Percentiles rank a stretch among this genome's conserved stretches.
These are phyloP conservation scores for Stachybotrys chartarum DNA, from an alignment of 2,329 filamentous ascomycete species.

Conservation along the genomic window DNA sequence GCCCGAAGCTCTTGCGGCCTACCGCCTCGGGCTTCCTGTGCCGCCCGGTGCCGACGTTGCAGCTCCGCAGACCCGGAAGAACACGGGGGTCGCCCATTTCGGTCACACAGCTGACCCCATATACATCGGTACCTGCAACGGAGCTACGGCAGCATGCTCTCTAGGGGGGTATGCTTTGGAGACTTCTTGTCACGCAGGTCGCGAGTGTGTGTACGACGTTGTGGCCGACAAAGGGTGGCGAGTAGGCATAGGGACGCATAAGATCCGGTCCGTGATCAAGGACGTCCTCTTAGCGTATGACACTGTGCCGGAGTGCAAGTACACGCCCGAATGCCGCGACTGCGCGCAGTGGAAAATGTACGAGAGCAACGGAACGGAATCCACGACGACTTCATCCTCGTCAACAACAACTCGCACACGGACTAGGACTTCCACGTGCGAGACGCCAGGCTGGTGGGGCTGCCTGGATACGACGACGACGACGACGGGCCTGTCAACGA, in stretches of 20 bases:
- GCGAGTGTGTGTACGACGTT: conserved; percentile 86
- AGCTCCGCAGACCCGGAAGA: conserved; percentile 61
- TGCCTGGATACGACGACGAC: conserved; percentile 58
- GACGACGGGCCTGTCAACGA: conserved; percentile 22
- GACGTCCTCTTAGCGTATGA: conserved; percentile 84
- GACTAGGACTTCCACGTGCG: conserved; percentile 74
- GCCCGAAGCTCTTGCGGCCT: conserved; percentile 80
- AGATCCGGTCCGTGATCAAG: conserved; percentile 79
- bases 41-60: conserved; percentile 72
- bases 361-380: conserved; percentile 81
- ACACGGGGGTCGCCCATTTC: conserved; percentile 81
- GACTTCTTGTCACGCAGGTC: conserved; percentile 82
- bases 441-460: conserved; percentile 91
- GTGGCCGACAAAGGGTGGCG: conserved; percentile 89
- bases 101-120: conserved; percentile 95
- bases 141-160: conserved; percentile 80
- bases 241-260: conserved; percentile 84
- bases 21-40: conserved; percentile 74
- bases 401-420: conserved; percentile 50
- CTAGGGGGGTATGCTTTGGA: conserved; percentile 92
- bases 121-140: conserved; percentile 89
- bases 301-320: conserved; percentile 65
- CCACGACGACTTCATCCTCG: conserved; percentile 55
- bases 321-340: conserved; percentile 76
- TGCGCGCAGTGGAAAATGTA: conserved; percentile 94